Percentiles rank a stretch among this genome's conserved stretches.
These are phyloP conservation scores for Chytriomyces sp. DNA, from an alignment of 192 early-diverging fungal genomes.

Conservation along the genomic window DNA sequence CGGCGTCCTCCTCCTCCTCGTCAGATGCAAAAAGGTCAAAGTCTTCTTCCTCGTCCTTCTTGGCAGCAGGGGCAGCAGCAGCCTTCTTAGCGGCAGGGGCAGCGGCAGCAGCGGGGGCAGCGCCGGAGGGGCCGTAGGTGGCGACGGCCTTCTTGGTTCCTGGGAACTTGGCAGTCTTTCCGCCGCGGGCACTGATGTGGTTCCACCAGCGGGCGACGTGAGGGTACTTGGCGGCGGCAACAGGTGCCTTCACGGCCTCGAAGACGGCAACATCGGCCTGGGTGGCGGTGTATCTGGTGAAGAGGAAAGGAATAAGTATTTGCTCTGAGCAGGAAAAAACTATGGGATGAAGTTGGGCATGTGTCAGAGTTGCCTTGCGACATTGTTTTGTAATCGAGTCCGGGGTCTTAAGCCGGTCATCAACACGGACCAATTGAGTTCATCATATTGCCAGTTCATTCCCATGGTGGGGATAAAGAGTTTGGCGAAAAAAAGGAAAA, in stretches of 20 bases:
- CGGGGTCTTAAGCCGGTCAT: constrained; percentile 64
- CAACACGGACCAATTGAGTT: constrained; percentile 49
- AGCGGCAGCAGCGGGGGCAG: constrained; percentile 44
- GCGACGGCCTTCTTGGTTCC: constrained; percentile 54
- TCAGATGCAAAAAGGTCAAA: constrained; percentile 96
- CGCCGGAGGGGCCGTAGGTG: constrained; percentile 59
- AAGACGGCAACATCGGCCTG: constrained; percentile 88
- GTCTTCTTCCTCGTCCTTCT: constrained; percentile 82
- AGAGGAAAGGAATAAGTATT: not conserved
- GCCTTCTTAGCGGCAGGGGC: constrained; percentile 39
- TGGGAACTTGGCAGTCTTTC: constrained; percentile 45
- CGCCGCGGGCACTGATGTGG: constrained; percentile 71
- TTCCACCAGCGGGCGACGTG: constrained; percentile 95
- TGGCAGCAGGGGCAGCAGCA: constrained; percentile 39
- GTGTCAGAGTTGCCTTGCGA: constrained; percentile 36
- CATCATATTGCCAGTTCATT: constrained; percentile 45
- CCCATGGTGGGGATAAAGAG: not conserved
- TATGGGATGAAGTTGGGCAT: not conserved
- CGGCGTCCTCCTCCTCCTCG: constrained; percentile 91
- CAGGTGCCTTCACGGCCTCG: constrained; percentile 71
- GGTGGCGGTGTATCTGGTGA: constrained; percentile 52
- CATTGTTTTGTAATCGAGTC: constrained; percentile 36
- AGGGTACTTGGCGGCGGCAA: constrained; percentile 74
- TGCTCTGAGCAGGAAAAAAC: not conserved
- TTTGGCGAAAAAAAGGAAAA: not conserved